Evolutionary conservation across 148 eudicot genomes (phyloP), one percentile per base, ranked within the genome.

Genomic region (Chenopodium formosanum): DNA sequence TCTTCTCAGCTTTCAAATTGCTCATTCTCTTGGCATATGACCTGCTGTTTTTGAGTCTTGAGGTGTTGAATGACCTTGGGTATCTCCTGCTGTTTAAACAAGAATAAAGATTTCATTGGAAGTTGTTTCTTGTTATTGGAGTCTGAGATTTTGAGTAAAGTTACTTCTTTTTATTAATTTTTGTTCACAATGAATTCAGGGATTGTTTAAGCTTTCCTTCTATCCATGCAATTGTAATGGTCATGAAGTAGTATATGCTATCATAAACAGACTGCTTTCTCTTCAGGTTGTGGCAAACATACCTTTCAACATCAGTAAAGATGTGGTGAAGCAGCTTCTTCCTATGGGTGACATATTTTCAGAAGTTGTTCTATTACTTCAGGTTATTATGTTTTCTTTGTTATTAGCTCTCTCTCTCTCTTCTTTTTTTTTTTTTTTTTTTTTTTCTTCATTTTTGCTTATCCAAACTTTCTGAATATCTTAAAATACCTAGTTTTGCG

Each of bases 291-390:
- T 95, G 62, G 89, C 99, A 32, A 95, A 95, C 78, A 86, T 94
- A 80, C 99, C 99, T 78, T 95, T 95, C 82, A 95, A 95, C 91
- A 95, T 95, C 67, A 95, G 97, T 85, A 93, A 97, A 31, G 95
- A 94, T 83, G 93, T 92, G 81, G 89, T 95, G 79, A 91, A 88
- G 82, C 89, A 89, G 84, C 97, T 95, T 84, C 99, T 95, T 89
- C 99, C 99, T 23, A 93, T 95, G 97, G 98, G 99, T 52, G 99
- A 95, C 84, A 91, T 94, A 60, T 88, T 95, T 87, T 94, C 99
- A 6, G 92, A 95, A 87, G 97, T 95, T 50, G 93, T 94, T 83
- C 93, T 95, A 14, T 86, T 95, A 82, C 97, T 95, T 79, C 99
- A 95, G 97, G 99, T 95, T 74, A 14, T 78, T 13, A 2, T 50